Conservation (phyloP, 352 stramenopile species). For the Phytophthora tubulina region DNA sequence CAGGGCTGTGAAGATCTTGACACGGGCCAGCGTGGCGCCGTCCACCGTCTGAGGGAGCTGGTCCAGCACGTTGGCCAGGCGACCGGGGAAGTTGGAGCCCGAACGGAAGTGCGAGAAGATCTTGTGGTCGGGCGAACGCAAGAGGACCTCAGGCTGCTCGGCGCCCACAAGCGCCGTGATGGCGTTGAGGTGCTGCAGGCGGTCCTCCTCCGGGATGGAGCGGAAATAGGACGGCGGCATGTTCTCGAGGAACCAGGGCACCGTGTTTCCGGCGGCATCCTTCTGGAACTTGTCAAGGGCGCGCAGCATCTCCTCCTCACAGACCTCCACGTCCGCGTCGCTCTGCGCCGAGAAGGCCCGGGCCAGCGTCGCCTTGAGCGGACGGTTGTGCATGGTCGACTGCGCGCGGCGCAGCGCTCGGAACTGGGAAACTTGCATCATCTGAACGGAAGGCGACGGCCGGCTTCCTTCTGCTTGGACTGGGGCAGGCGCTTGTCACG, state of each 20-base stretch:
- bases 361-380: conserved; percentile 43
- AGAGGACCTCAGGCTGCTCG: conserved; percentile 82
- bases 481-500: conserved; percentile 28
- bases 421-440: conserved; percentile 75
- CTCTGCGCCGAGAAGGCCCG: conserved; percentile 61
- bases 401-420: conserved; percentile 57
- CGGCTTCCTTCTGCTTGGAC: conserved; percentile 30
- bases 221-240: conserved; percentile 93
- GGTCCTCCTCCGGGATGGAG: conserved; percentile 84
- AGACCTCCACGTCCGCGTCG: conserved; percentile 34
- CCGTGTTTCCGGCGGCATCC: conserved; percentile 70
- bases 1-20: conserved; percentile 92
- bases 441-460: conserved; percentile 21
- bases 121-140: conserved; percentile 75
- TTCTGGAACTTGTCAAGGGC: conserved; percentile 80
- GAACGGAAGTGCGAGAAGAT: conserved; percentile 89
- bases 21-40: conserved; percentile 72
- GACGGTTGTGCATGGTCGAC: conserved; percentile 39
- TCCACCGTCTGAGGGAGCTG: conserved; percentile 77
- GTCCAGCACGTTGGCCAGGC: conserved; percentile 73
- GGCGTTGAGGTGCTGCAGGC: conserved; percentile 88
- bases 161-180: conserved; percentile 85
- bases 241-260: conserved; percentile 91
- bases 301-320: conserved; percentile 58
- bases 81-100: conserved; percentile 77